Evolutionary conservation across 768 basidiomycete species (phyloP), one percentile per base, ranked within the genome.

Genomic region (Pleurotus salmoneostramineus): DNA sequence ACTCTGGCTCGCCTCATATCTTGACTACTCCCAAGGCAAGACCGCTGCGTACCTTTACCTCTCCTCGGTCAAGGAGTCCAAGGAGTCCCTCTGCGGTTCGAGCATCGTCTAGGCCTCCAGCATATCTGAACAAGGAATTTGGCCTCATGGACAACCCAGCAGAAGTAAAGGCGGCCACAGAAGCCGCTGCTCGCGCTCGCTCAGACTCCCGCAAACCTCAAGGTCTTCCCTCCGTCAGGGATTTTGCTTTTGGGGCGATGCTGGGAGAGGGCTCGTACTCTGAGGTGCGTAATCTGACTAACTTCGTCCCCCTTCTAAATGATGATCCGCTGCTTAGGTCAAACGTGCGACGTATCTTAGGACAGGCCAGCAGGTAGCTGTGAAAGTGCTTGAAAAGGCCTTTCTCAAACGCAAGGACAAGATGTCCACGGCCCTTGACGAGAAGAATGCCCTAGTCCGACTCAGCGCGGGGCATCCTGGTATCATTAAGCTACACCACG

Each of bases 231-330:
- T 74, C 77, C 1, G 75, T 80, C 0, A 80, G 83, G 48, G 89
- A 92, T 70, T 91, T 91, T 65, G 79, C 83, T 57, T 88, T 92
- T 64, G 85, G 86, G 3, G 76, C 83, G 34, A 79, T 83, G n/a
- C 76, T 93, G 2, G 91, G 91, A 15, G 88, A 91, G 67, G 91
- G 91, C 15, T 89, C 89, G 7, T 93, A 91, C 67, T 91, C 89
- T 17, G 88, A 87, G 5, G 91, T 90, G 67, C 65, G 85, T 78
- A 11, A 7, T 11, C n/a, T 44, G 52, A 35, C 31, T 14, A 11
- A 8, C 45, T 27, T 42, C 31, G 6, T 45, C 56, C 34, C 49
- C 59, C 15, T 37, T 11, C 21, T 11, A 61, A 50, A 5, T 59
- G 45, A 56, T 42, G 36, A 32, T 31, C 60, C 56, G 51, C 60